Conservation (phyloP, 177 flowering plant genomes). For the Telopea speciosissima region DNA sequence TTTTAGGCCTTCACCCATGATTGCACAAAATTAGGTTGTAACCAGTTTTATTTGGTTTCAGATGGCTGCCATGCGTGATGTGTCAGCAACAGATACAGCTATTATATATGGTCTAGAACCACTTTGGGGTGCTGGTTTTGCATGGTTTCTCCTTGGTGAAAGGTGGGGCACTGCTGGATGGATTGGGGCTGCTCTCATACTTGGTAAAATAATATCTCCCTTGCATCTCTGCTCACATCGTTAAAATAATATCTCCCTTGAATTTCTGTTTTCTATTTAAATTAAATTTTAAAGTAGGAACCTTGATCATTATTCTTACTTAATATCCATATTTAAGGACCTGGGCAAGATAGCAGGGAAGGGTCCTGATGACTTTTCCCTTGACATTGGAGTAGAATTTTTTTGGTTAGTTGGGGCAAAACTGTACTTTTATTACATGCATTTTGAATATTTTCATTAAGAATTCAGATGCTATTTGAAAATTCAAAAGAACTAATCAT, state of each 20-base stretch:
- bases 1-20: too few species aligned
- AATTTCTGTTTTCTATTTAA: background rate
- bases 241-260: constrained; percentile 19
- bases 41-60: constrained; percentile 13
- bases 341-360: too few species aligned
- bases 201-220: constrained; percentile 35
- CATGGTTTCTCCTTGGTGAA: constrained; percentile 90
- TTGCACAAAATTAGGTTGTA: constrained; percentile 6
- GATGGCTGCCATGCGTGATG: constrained; percentile 85
- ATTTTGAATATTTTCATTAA: too few species aligned
- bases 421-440: too few species aligned
- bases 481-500: too few species aligned
- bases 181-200: constrained; percentile 80
- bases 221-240: background rate
- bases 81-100: constrained; percentile 90
- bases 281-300: background rate
- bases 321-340: too few species aligned
- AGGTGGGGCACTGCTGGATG: constrained; percentile 88
- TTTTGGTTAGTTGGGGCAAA: too few species aligned
- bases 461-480: too few species aligned
- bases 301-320: too few species aligned
- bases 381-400: too few species aligned
- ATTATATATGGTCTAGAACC: constrained; percentile 85
- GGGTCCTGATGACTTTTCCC: too few species aligned
- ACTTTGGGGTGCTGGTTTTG: constrained; percentile 92